phyloP scores from a whole-genome alignment of 2,329 filamentous ascomycete genomes.

The Domatiomyces globalis region DNA sequence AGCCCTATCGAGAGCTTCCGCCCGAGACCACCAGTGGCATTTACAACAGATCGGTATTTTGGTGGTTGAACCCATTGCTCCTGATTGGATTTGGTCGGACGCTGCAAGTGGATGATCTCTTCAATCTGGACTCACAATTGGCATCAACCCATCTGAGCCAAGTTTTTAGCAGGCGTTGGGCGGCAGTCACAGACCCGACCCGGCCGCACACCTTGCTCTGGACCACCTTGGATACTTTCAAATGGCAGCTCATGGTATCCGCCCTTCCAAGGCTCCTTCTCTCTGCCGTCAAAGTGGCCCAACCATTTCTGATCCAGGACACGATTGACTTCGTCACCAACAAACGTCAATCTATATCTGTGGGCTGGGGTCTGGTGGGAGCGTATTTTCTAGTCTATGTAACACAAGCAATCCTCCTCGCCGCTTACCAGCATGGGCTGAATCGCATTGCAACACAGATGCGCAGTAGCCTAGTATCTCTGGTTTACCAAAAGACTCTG shows the following conservation, averaged over 20 bases:
- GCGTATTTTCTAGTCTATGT: conserved; percentile 31
- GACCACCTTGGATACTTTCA: conserved; percentile 3
- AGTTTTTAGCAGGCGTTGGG: conserved; percentile 27
- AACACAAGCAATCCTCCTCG: conserved; percentile 28
- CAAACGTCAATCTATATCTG: conserved; percentile 21
- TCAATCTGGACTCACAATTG: conserved; percentile 32
- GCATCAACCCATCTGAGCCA: conserved; percentile 28
- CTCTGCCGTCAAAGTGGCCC: conserved; percentile 20
- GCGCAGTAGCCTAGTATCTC: conserved; percentile 30
- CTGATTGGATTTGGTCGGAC: conserved; percentile 33
- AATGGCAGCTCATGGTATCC: conserved; percentile 8
- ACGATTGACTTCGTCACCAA: conserved; percentile 24
- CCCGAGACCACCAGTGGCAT: conserved; percentile 39
- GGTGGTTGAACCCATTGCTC: conserved; percentile 42
- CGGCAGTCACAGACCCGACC: conserved; percentile 20
- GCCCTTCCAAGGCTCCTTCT: conserved; percentile 15
- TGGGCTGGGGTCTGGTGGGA: conserved; percentile 31
- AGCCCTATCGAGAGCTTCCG: conserved; percentile 28
- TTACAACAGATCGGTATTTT: conserved; percentile 37
- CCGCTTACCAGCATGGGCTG: conserved; percentile 29
- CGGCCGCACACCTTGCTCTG: conserved; percentile 3
- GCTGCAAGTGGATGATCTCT: conserved; percentile 33
- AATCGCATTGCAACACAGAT: conserved; percentile 32
- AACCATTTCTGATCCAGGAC: conserved; percentile 24
- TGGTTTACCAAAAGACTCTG: conserved; percentile 38